Conservation (phyloP, 2,329 filamentous ascomycete species). For the Ophiostoma novo-ulmi region DNA sequence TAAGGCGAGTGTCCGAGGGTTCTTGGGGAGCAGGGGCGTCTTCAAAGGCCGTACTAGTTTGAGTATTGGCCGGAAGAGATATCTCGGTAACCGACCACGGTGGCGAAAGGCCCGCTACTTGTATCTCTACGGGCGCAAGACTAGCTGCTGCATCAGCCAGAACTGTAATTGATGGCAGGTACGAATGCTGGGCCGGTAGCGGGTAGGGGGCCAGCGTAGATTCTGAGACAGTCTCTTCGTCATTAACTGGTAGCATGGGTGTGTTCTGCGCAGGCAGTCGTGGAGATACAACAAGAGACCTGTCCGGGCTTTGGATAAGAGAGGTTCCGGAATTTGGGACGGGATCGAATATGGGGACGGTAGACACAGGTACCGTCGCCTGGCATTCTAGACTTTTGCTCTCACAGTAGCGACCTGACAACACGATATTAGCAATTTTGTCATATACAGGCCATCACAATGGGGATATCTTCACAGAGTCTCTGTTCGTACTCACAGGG, state of each 20-base stretch:
- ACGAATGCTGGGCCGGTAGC: background rate
- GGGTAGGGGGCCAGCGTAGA: background rate
- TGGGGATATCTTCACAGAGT: background rate
- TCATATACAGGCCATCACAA: no score
- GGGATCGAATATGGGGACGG: background rate
- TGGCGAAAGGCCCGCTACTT: background rate
- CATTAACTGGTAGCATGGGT: background rate
- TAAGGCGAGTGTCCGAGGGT: background rate
- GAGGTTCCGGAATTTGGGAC: background rate
- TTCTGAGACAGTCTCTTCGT: background rate
- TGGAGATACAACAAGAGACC: background rate
- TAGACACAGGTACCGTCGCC: background rate
- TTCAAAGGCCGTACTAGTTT: background rate
- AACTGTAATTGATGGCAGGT: background rate
- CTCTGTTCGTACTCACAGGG: slow-evolving; percentile 33
- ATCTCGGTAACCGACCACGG: background rate
- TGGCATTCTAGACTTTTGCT: background rate
- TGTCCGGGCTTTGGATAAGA: background rate
- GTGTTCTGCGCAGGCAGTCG: background rate
- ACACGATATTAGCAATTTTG: background rate
- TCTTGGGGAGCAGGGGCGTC: background rate
- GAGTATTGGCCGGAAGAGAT: background rate
- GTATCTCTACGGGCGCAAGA: background rate
- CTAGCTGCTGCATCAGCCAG: background rate
- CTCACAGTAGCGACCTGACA: background rate